Conservation (phyloP, 2,329 filamentous ascomycete genomes). For the Neurospora sp. region DNA sequence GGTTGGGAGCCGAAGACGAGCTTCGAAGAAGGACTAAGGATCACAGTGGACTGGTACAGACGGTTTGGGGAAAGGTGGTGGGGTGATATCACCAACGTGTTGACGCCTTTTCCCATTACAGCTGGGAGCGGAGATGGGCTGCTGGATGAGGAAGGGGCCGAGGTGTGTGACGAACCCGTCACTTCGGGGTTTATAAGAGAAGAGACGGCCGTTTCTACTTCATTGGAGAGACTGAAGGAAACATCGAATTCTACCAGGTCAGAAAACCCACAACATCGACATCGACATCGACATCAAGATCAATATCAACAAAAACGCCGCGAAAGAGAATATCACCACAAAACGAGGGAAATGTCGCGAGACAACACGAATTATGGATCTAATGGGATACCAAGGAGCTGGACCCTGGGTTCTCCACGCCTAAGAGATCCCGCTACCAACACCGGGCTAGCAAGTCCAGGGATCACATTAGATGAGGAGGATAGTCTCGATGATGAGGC, state of each 20-base stretch:
- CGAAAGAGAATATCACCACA: not conserved
- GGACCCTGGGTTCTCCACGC: not conserved
- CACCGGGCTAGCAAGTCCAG: not conserved
- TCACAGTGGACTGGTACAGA: slow-evolving; percentile 61
- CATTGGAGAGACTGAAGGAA: not conserved
- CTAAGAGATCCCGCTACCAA: not conserved
- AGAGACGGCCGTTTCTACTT: not conserved
- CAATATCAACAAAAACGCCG: not conserved
- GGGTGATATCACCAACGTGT: slow-evolving; percentile 59
- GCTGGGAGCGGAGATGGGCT: slow-evolving; percentile 43
- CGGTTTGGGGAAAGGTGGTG: slow-evolving; percentile 59
- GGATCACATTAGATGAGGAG: not conserved
- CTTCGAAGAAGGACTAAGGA: slow-evolving; percentile 52
- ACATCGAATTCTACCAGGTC: not conserved
- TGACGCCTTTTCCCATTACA: slow-evolving; percentile 58
- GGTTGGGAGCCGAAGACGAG: slow-evolving; percentile 60
- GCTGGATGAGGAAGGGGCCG: slow-evolving; percentile 38
- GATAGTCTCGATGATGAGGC: not conserved
- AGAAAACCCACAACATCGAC: not conserved
- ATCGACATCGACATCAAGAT: not conserved
- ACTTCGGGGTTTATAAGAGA: slow-evolving; percentile 3
- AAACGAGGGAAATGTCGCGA: not conserved
- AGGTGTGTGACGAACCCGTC: slow-evolving; percentile 38
- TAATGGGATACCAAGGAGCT: not conserved
- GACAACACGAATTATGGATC: not conserved